Base-by-base conservation (phyloP, 192 early-diverging fungal species). In the Coemansia sp. region DNA sequence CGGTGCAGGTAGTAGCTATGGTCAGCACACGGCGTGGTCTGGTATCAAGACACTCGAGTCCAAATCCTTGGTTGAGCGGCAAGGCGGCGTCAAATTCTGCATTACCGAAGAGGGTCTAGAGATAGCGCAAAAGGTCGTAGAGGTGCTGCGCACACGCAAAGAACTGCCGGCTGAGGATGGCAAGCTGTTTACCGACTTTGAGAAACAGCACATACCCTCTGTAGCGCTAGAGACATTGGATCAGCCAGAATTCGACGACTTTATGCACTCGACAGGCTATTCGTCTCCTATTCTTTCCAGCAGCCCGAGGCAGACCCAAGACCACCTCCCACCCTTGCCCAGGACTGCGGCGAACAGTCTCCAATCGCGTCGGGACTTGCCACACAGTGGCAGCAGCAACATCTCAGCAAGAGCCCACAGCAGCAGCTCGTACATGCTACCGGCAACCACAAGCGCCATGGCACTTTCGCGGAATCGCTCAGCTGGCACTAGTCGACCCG, bases 11-110 rank as follows among this genome's bases (percentile, higher is more conserved):
- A 44, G 49, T 10, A 41, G 66, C n/a, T 66, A 64, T 33, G 36
- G 43, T 22, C 70, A 76, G 61, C 94, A 93, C 71, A 90, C 91
- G 0, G 94, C 89, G 39, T 97, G 95, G 94, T 86, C 67, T 27
- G 85, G 87, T 11, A 93, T 96, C 79, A 90, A 87, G 64, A 93
- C 87, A 1, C 81, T 97, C 63, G 69, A 88, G 33, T 78, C 88
- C 15, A 92, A 94, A 20, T 88, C 86, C 24, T 76, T 92, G 46
- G 89, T 91, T 8, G 88, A 87, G 49, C 85, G 87, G 43, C 84
- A 87, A 47, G 87, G 89, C 3, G 83, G 81, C 7, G 68, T 88
- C 18, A 82, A 81, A 29, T 97, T 86, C 66, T 82, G 77, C 39
- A 68, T 97, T 31, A 92, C 94, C 0, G 91, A 92, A 20, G 87